Evolutionary conservation across 257 asterid species (phyloP).

Genomic region (Primulina huaijiensis): DNA sequence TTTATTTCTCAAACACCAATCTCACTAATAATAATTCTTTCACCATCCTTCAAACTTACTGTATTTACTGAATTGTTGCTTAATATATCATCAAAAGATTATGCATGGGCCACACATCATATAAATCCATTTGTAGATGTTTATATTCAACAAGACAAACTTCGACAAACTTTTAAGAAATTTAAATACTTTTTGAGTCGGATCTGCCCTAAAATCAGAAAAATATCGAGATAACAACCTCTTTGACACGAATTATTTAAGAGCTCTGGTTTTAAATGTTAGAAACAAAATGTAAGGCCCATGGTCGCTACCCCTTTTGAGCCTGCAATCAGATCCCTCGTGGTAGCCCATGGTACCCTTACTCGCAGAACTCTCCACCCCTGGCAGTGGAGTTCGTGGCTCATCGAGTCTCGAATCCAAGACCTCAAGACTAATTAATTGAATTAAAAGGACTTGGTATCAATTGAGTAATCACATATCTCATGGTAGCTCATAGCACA

Average conservation of each 20-base stretch:
- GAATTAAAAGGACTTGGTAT: no score
- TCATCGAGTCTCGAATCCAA: no score
- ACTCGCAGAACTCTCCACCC: no score
- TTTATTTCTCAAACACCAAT: no score
- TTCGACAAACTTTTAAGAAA: not conserved
- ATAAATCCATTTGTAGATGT: not conserved
- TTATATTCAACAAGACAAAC: not conserved
- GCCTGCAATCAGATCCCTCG: no score
- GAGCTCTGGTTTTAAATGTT: not conserved
- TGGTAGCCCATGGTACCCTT: no score
- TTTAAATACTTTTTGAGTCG: not conserved
- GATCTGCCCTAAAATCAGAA: not conserved
- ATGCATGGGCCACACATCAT: not conserved
- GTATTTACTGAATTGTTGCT: not conserved
- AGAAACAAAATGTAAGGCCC: not conserved
- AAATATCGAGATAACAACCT: not conserved
- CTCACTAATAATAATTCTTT: not conserved
- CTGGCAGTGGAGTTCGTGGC: no score
- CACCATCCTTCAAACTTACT: slow-evolving; percentile 5
- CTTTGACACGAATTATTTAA: not conserved
- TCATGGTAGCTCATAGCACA: no score
- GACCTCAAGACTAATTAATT: no score
- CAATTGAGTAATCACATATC: no score
- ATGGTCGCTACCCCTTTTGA: no score
- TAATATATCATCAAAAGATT: not conserved